Base-by-base conservation (phyloP, 768 basidiomycete species). In the Kwoniella dejecticola region DNA sequence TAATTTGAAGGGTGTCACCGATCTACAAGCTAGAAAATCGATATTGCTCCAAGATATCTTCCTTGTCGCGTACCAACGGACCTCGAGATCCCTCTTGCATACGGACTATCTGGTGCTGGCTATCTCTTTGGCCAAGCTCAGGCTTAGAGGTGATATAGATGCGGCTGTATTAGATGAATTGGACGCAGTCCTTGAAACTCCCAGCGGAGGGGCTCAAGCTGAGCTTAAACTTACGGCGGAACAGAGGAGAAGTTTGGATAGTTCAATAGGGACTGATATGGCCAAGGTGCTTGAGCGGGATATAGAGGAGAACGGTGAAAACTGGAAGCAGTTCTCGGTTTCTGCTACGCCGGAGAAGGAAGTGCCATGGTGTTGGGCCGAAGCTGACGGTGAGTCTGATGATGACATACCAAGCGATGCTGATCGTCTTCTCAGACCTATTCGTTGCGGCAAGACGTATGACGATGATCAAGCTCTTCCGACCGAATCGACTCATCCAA, bases 91-190 rank as follows among this genome's bases (percentile, higher is more conserved):
- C 0, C 81, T 99, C 21, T 84, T 98, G 17, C 88, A 97, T 74
- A 84, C 86, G 11, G 96, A 99, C 70, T 88, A 94, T 63, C 83
- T 94, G 40, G 88, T 96, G 83, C 84, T 98, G 45, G 92, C 91
- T 1, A 86, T 95, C 12, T 85, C 93, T 19, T 84, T 99, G 29
- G 88, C 91, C 0, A 92, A 95, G 74, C 88, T 95, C 64, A 91
- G 91, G 76, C 77, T 94, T 15, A 85, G 89, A 44, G 88, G 90
- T 41, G 77, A 81, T n/a, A n/a, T n/a, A n/a, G n/a, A n/a, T n/a
- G n/a, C n/a, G 2, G 69, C 55, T 1, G 47, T 74, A 0, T 38
- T 58, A 11, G 90, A 94, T 19, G 94, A 95, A 73, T 77, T 95
- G 19, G 92, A 96, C 72, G 91, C 92, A 80, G 80, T 97, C n/a